Evolutionary conservation across 208 protist genomes (phyloP).

Genomic region (Vickermania ingenoplastis): DNA sequence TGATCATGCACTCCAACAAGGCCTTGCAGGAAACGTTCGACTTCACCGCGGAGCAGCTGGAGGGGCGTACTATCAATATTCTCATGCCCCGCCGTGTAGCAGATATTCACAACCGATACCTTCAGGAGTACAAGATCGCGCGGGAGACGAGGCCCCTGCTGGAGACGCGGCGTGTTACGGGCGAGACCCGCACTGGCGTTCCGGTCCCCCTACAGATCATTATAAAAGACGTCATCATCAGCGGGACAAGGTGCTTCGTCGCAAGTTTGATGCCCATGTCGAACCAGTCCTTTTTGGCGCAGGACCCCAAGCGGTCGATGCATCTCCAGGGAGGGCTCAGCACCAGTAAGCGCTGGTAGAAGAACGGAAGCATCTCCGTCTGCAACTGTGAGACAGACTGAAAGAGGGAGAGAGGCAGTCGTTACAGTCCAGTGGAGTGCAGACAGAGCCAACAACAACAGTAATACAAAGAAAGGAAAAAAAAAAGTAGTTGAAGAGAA

Average conservation of each 20-base stretch:
- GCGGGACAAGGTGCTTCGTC: background rate
- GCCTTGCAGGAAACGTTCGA: conserved; percentile 13
- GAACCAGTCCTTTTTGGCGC: background rate
- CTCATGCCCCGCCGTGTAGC: conserved; percentile 7
- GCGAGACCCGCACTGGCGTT: conserved; percentile 3
- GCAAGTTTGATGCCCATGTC: background rate
- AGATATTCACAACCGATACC: conserved; percentile 8
- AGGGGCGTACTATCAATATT: conserved; percentile 13
- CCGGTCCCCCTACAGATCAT: background rate
- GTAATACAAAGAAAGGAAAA: too few species aligned
- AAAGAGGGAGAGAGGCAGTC: too few species aligned
- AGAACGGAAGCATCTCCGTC: too few species aligned
- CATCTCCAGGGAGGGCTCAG: too few species aligned
- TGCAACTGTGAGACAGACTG: too few species aligned
- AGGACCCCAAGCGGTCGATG: too few species aligned
- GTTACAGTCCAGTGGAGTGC: too few species aligned
- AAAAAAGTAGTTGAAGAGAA: too few species aligned
- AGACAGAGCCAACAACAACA: too few species aligned
- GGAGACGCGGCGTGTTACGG: background rate
- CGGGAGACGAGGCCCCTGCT: background rate
- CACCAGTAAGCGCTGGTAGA: background rate
- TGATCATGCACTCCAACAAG: conserved; percentile 23
- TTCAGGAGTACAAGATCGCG: background rate
- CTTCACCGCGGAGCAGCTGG: conserved; percentile 8
- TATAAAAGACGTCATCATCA: background rate